Base-by-base conservation (phyloP, 495 filamentous ascomycete genomes). In the Neurospora sublineolata region DNA sequence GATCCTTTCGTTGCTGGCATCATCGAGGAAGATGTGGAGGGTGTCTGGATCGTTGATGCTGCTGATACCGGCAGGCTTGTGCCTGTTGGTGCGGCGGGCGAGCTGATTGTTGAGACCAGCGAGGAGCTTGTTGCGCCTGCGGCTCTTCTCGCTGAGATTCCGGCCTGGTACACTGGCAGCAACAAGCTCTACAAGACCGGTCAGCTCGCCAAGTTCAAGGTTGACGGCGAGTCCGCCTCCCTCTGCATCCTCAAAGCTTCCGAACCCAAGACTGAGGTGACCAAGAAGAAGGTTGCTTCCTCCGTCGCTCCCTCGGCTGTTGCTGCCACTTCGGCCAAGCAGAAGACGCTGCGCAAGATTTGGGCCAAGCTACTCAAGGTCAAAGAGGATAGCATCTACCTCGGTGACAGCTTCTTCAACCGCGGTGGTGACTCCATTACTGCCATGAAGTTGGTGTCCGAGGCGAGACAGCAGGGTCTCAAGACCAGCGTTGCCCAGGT, bases 341-440 rank as follows among this genome's bases (percentile, higher is more conserved):
- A 83, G 44, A 79, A 79, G 74, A 76, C 74, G 6, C 73, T 83
- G 30, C 77, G 76, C 16, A 69, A 75, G 42, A 76, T 78, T 41
- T 83, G 82, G 82, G 75, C 73, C 40, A 74, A 75, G 12, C 77
- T 82, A 1, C 72, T 83, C n/a, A 73, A 69, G 3, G 74, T 82
- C 16, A 72, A 74, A 10, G 81, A 82, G 36, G 76, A 79, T 1
- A 73, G 75, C 6, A 86, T 91, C 41, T 80, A 82, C 11, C 73
- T 87, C 37, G 79, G 86, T 30, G 84, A 89, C 72, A 87, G 84
- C 73, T 92, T 92, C 77, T 82, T 92, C 73, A 82, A 80, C 30
- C 81, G 90, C 10, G 90, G 90, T 16, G 90, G 90, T 44, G 90
- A 92, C 73, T 92, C 89, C 1, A 90, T 92, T 67, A 85, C 86